A percentile compares a stretch with the other conserved stretches of the same genome.
These are phyloP conservation scores for Stephanodiscus minutulus DNA, from an alignment of 108 stramenopile genomes.

Conservation along the genomic window DNA sequence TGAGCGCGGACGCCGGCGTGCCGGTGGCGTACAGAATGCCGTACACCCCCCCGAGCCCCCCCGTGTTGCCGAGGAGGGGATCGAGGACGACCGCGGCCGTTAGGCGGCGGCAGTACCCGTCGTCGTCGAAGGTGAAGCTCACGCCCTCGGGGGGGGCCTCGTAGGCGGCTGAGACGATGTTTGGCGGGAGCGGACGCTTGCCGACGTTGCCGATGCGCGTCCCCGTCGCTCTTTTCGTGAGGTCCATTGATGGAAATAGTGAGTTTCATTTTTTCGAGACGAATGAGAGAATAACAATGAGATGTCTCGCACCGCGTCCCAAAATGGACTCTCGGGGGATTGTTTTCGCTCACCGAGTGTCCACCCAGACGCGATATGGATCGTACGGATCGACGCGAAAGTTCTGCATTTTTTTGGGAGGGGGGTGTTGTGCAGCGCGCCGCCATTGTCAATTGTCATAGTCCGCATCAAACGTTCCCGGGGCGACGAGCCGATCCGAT, in stretches of 20 bases:
- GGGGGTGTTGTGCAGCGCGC: no score
- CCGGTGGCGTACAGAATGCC: constrained; percentile 65
- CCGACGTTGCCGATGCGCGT: constrained; percentile 43
- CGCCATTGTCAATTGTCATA: no score
- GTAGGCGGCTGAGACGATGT: constrained; percentile 24
- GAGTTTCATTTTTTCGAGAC: no score
- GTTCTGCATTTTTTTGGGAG: no score
- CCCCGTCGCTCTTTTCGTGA: constrained; percentile 15
- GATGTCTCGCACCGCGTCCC: no score
- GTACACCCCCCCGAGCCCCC: constrained; percentile 60
- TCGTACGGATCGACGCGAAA: constrained; percentile 76
- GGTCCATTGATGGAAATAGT: no score
- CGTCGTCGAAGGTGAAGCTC: constrained; percentile 70
- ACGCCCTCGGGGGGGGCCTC: constrained; percentile 57
- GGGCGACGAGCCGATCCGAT: no score
- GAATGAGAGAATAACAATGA: no score
- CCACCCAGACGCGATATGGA: constrained; percentile 67
- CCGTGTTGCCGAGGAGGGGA: constrained; percentile 63
- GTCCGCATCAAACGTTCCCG: no score
- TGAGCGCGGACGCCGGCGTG: constrained; percentile 5
- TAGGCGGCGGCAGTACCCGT: constrained; percentile 65
- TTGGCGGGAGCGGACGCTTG: neutral
- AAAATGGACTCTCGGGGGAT: no score
- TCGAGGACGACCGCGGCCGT: constrained; percentile 62
- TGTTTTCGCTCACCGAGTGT: constrained; percentile 16